Evolutionary conservation across 129 eudicot species (phyloP).

Genomic region (Deinandra increscens): DNA sequence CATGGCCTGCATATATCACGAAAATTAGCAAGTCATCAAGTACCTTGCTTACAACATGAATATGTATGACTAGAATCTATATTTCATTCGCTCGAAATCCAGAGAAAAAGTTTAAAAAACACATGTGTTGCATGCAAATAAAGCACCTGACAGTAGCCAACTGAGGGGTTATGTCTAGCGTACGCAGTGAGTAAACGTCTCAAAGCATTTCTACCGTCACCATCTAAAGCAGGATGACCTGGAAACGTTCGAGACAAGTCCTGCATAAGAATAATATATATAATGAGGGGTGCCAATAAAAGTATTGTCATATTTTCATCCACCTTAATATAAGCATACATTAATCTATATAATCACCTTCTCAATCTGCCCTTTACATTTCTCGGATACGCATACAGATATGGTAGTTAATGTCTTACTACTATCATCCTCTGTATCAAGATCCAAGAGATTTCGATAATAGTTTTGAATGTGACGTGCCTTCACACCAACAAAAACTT

Average conservation of each 20-base stretch:
- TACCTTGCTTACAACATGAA: slow-evolving; percentile 2
- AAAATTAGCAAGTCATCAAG: slow-evolving; percentile 3
- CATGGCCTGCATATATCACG: slow-evolving; percentile 77
- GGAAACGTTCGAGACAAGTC: slow-evolving; percentile 97
- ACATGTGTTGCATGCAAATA: too few relatives aligned
- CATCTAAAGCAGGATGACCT: slow-evolving; percentile 96
- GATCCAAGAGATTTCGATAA: slow-evolving; percentile 69
- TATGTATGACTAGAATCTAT: not conserved
- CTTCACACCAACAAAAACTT: slow-evolving; percentile 93
- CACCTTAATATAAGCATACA: too few relatives aligned
- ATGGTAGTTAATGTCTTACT: slow-evolving; percentile 23
- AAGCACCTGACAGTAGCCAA: slow-evolving; percentile 94
- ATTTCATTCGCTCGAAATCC: not conserved
- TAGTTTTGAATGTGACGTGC: slow-evolving; percentile 71
- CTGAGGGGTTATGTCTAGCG: slow-evolving; percentile 95
- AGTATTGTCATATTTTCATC: too few relatives aligned
- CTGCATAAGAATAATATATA: slow-evolving; percentile 33
- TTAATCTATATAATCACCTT: slow-evolving; percentile 47
- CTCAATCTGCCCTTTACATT: slow-evolving; percentile 94
- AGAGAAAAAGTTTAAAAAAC: too few relatives aligned
- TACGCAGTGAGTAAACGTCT: slow-evolving; percentile 96
- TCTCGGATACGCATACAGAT: slow-evolving; percentile 52
- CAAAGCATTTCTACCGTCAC: slow-evolving; percentile 91
- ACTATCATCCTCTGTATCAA: slow-evolving; percentile 34
- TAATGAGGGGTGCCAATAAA: too few relatives aligned